These are phyloP conservation scores for Xylariomycetidae sp. DNA, from an alignment of 2,329 filamentous ascomycete genomes.

Conservation along the genomic window DNA sequence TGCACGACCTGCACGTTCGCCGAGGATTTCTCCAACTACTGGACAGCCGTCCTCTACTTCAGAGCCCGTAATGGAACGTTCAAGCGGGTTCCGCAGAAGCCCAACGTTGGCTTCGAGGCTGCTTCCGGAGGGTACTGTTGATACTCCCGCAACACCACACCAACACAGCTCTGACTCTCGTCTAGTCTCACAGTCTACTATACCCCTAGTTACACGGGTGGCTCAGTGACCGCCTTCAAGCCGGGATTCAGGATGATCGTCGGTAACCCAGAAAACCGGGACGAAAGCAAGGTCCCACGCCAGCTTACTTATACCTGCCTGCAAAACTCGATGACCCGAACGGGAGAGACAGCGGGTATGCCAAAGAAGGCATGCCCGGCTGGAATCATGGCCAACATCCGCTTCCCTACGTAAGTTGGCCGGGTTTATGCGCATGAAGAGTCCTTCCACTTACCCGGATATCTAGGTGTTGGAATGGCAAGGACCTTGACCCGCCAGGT, in stretches of 20 bases:
- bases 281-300: constrained; percentile 26
- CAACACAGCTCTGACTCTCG: too few species aligned
- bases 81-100: constrained; percentile 23
- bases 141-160: too few species aligned
- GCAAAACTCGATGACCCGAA: constrained; percentile 29
- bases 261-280: constrained; percentile 30
- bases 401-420: constrained; percentile 33
- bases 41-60: constrained; percentile 36
- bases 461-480: constrained; percentile 43
- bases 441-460: neutral
- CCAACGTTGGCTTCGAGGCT: constrained; percentile 24
- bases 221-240: constrained; percentile 36
- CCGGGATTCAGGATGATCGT: constrained; percentile 38
- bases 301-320: constrained; percentile 39
- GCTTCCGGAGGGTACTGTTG: too few species aligned
- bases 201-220: constrained; percentile 25
- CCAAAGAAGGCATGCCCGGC: constrained; percentile 28
- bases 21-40: constrained; percentile 38
- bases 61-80: constrained; percentile 31
- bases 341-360: constrained; percentile 32
- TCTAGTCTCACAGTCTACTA: constrained; percentile 39
- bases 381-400: constrained; percentile 35
- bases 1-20: constrained; percentile 38
- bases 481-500: constrained; percentile 36
- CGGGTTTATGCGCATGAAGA: constrained; percentile 28